phyloP scores from a whole-genome alignment of 768 basidiomycete genomes.

The Boletus rubroflammeus region DNA sequence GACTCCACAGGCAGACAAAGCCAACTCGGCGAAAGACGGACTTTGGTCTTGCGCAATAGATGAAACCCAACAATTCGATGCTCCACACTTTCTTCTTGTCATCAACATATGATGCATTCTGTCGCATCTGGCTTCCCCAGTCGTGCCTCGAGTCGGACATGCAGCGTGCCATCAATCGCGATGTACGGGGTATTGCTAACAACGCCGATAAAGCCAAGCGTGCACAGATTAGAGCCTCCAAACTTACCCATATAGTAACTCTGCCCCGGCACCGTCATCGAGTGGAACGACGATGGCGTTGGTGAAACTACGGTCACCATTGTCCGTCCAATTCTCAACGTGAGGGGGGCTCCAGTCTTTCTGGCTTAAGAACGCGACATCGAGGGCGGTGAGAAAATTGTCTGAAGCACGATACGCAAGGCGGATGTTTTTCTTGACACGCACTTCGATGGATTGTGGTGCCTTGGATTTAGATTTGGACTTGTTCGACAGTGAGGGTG shows the following conservation, averaged over 20 bases:
- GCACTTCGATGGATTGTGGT: conserved; percentile 21
- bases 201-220: neutral
- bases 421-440: conserved; percentile 25
- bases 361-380: conserved; percentile 1
- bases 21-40: neutral
- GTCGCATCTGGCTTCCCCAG: conserved; percentile 35
- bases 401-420: conserved; percentile 26
- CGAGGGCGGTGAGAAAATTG: neutral
- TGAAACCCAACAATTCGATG: too few relatives aligned
- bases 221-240: neutral
- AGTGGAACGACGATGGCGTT: conserved; percentile 39
- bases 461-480: conserved; percentile 8
- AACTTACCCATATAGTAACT: conserved; percentile 53
- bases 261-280: conserved; percentile 38
- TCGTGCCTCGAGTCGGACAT: conserved; percentile 44
- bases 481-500: neutral
- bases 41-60: neutral
- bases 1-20: neutral
- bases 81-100: too few relatives aligned
- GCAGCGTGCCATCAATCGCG: conserved; percentile 42
- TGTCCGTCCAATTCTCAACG: conserved; percentile 11
- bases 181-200: conserved; percentile 46
- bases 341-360: conserved; percentile 10
- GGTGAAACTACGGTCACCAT: conserved; percentile 1
- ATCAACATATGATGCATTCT: conserved; percentile 46